A percentile compares a stretch with the other conserved stretches of the same genome.
Conservation (phyloP, 768 basidiomycete genomes). For the Trametes cingulata region DNA sequence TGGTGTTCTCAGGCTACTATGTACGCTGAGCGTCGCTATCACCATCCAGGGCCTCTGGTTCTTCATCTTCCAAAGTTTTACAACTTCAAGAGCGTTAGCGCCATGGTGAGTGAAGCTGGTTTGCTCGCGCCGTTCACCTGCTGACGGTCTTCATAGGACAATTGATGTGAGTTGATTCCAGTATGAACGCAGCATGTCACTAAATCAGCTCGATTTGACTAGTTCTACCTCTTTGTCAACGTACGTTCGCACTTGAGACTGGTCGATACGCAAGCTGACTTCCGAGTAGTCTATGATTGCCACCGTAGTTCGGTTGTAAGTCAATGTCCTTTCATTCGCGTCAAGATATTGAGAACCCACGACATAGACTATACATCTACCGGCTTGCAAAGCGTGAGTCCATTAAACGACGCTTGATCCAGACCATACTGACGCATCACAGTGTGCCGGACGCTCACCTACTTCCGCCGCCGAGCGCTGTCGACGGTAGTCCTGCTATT, state of each 20-base stretch:
- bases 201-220: no score
- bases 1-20: not conserved
- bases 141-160: not conserved
- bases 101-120: not conserved
- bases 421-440: not conserved
- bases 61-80: not conserved
- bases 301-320: not conserved
- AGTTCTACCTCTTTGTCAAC: constrained; percentile 2
- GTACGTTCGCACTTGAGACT: not conserved
- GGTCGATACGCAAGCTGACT: not conserved
- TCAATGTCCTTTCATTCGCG: not conserved
- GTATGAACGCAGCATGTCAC: no score
- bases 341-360: not conserved
- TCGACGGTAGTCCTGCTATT: not conserved
- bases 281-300: not conserved
- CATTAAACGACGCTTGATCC: not conserved
- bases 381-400: not conserved
- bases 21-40: not conserved
- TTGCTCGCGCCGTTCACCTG: no score
- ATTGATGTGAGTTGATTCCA: not conserved
- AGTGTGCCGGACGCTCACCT: not conserved
- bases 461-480: not conserved
- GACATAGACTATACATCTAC: not conserved
- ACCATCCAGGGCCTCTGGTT: constrained; percentile 1
- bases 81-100: not conserved